Evolutionary conservation across 225 moss, liverwort and hornwort genomes (phyloP), one percentile per base, ranked within the genome.

Genomic region (Bryum argenteum): DNA sequence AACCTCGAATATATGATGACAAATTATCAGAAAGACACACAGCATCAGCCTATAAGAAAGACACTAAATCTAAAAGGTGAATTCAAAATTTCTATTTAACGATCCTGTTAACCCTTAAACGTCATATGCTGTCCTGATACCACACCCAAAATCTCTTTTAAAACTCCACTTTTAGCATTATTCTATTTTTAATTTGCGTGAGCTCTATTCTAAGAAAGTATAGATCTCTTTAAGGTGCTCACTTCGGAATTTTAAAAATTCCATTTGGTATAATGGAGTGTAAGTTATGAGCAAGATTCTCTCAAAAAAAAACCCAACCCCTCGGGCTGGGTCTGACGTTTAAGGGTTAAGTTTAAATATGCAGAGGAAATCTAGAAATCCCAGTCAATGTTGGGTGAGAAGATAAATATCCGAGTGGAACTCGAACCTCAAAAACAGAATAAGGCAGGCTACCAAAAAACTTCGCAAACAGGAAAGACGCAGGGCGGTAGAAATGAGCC

Each of bases 401-500:
- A 65, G 57, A 60, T 50, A 43, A 43, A 50, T 38, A 23, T 10
- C 15, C 23, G 22, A 61, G 43, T 47, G 60, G 55, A 61, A 64
- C 43, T 67, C 53, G 17, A 88, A 97, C 96, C 97, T 98, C 97
- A 17, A 78, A 63, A 50, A 92, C 4, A 62, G 91, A 75, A 48
- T 80, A 81, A 18, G 94, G 92, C 19, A 92, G 51, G 51, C 84
- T 68, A 26, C 91, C 94, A 60, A 89, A 7, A 59, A 94, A 8
- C 70, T 94, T 98, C 22, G 92, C 92, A 19, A 83, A 61, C 9
- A 89, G 70, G 71, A 83, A 98, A 62, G 97, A 83, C 14, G 81
- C 79, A 74, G 97, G 92, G 19, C 97, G 94, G 77, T 67, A 98
- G 78, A 98, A 98, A 73, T 87, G 88, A 50, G 88, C 89, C 56